Base-by-base conservation (phyloP, 2,329 filamentous ascomycete genomes). In the Paecilomyces sp. region DNA sequence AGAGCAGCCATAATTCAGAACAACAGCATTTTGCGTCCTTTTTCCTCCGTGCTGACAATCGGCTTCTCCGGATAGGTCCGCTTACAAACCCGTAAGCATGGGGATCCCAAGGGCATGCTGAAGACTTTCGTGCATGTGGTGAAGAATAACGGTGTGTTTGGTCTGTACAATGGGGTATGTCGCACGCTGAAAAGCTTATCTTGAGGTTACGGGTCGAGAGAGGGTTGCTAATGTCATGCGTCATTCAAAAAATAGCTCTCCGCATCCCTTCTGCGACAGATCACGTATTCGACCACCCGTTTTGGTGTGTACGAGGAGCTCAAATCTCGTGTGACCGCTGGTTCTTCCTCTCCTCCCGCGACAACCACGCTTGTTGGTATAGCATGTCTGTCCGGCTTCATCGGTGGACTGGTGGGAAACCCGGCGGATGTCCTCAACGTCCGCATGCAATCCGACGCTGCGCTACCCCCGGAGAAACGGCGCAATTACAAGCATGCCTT, bases 291-390 rank as follows among this genome's bases (percentile, higher is more conserved):
- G 61, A 99, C 94, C 56, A 94, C 92, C 41, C 91, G 94, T 55
- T 99, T 99, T 79, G 94, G 92, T 64, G 87, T 97, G 64, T 99
- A 99, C 81, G 94, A 97, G 78, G 87, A 96, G 67, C 82, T 97
- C 61, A 99, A 99, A 78, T 79, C 84, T 25, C 84, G 83, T 57
- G 82, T 88, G 70, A 84, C 85, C 41, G 79, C 82, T 3, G 79
- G 82, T 3, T 73, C 80, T 12, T 74, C 72, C 12, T 73, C 75
- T 30, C 71, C 79, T 57, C 88, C 92, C 2, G 86, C 88, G 1
- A 87, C 96, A 67, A 80, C 86, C 11, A 82, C 85, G n/a, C 87
- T 99, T 9, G 83, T 96, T 64, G 89, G 84, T 65, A 90, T 97
- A 76, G 91, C 93, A 57, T 88, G 87, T 25, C 78, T 86, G 30